These are phyloP conservation scores for Colletotrichum eremochloae DNA, from an alignment of 2,329 filamentous ascomycete species.

Conservation along the genomic window DNA sequence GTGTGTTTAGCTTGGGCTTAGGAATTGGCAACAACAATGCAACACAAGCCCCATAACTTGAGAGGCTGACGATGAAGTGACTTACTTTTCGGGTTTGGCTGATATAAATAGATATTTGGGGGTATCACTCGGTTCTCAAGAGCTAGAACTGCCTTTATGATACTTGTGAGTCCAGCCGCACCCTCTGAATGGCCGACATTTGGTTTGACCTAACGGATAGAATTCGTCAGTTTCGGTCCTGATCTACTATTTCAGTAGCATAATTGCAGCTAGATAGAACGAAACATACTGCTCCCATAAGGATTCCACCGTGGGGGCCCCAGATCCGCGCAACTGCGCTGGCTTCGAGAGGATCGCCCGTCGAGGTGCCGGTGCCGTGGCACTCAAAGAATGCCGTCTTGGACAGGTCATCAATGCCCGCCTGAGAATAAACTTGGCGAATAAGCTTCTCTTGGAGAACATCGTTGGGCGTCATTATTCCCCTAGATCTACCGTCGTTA, in stretches of 20 bases:
- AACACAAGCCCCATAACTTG: no score
- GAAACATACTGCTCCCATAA: constrained; percentile 48
- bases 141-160: constrained; percentile 52
- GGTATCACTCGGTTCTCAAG: constrained; percentile 39
- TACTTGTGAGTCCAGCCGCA: constrained; percentile 48
- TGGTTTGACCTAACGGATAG: constrained; percentile 49
- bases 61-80: not conserved
- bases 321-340: constrained; percentile 48
- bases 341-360: constrained; percentile 55
- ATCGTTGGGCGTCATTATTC: constrained; percentile 55
- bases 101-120: constrained; percentile 41
- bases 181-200: constrained; percentile 56
- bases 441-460: constrained; percentile 49
- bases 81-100: constrained; percentile 39
- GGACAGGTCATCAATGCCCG: constrained; percentile 27
- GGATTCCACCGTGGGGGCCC: constrained; percentile 44
- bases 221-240: no score
- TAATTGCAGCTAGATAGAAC: accelerated
- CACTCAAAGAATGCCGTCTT: constrained; percentile 48
- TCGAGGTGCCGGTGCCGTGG: constrained; percentile 56
- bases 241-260: no score
- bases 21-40: no score
- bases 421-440: constrained; percentile 46
- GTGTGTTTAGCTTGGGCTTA: no score
- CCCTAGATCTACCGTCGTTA: constrained; percentile 53